Percentiles rank a stretch among this genome's conserved stretches.
Conservation (phyloP, 768 basidiomycete species). For the Lactarius akahatsu region DNA sequence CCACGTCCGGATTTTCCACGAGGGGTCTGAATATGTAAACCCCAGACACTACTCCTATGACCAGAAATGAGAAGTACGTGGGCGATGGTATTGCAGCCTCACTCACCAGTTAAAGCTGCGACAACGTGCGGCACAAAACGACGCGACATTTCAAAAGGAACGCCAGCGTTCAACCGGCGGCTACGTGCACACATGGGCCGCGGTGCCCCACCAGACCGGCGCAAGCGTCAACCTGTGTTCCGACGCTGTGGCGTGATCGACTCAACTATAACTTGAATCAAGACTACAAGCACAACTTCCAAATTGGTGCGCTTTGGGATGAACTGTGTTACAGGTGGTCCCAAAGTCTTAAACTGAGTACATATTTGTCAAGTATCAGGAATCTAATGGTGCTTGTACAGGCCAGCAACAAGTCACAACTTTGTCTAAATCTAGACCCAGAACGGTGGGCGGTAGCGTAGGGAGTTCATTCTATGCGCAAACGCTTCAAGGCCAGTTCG, state of each 20-base stretch:
- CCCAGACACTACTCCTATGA: conserved; percentile 23
- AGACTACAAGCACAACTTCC: not conserved
- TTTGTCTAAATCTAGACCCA: not conserved
- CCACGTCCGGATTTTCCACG: not conserved
- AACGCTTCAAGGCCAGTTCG: conserved; percentile 30
- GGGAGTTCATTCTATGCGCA: conserved; percentile 24
- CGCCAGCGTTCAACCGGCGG: not conserved
- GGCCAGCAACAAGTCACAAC: not conserved
- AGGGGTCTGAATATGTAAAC: conserved; percentile 26
- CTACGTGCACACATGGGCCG: not conserved
- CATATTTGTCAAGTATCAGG: not conserved
- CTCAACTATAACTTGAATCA: not conserved
- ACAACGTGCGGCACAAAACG: conserved; percentile 14
- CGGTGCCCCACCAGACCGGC: conserved; percentile 10
- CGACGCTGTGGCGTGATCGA: conserved; percentile 18
- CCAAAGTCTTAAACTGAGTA: not conserved
- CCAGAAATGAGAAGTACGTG: not conserved
- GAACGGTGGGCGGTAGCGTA: not conserved
- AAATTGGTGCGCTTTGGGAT: too few species aligned
- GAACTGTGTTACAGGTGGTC: too few species aligned
- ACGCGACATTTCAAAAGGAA: conserved; percentile 11
- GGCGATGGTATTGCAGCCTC: not conserved
- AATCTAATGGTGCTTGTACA: not conserved
- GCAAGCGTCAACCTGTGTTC: conserved; percentile 17
- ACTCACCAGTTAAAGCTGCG: conserved; percentile 56